phyloP scores from a whole-genome alignment of 2,329 filamentous ascomycete genomes.

The Diaporthe sp. region DNA sequence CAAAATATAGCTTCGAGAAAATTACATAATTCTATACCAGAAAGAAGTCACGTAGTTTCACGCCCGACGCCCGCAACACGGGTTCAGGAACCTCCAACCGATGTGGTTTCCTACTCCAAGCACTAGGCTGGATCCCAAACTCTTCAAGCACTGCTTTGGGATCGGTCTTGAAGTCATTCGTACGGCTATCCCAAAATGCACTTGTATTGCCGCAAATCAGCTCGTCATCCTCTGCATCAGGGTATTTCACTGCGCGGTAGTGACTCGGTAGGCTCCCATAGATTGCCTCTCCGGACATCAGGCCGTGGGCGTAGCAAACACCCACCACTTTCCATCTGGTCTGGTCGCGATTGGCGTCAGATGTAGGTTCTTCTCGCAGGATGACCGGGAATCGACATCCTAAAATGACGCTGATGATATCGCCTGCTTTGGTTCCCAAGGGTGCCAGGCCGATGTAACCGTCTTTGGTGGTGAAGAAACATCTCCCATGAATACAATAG shows the following conservation, averaged over 20 bases:
- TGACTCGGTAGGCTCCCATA: background rate
- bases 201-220: background rate
- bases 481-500: background rate
- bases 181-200: background rate
- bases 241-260: background rate
- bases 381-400: background rate
- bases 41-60: background rate
- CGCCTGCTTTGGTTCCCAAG: background rate
- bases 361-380: background rate
- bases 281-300: background rate
- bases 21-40: background rate
- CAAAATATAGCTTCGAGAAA: background rate
- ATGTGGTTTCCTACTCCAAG: background rate
- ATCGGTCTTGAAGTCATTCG: background rate
- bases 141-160: background rate
- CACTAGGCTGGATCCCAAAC: constrained; percentile 2
- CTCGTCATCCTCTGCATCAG: background rate
- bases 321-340: constrained; percentile 8
- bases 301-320: background rate
- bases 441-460: constrained; percentile 4
- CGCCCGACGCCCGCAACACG: background rate
- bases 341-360: background rate
- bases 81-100: background rate
- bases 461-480: background rate
- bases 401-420: background rate